Evolutionary conservation across 2,329 filamentous ascomycete genomes (phyloP).

Genomic region (Fusarium buxicola): DNA sequence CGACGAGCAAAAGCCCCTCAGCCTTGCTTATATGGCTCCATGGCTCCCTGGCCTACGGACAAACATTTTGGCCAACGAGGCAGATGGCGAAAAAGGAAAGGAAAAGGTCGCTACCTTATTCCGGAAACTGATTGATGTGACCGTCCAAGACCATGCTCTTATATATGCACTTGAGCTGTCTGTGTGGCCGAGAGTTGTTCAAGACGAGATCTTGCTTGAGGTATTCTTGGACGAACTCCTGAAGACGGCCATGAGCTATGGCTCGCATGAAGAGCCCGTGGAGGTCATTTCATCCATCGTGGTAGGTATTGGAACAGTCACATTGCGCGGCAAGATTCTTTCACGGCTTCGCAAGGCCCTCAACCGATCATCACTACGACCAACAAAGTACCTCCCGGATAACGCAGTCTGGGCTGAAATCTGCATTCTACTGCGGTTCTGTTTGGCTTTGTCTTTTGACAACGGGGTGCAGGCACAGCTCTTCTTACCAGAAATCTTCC

Average conservation of each 20-base stretch:
- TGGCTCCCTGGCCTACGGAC: conserved; percentile 73
- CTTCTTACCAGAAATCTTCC: conserved; percentile 76
- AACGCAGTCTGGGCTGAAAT: conserved; percentile 78
- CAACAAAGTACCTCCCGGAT: conserved; percentile 73
- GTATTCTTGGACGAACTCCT: conserved; percentile 75
- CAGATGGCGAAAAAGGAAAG: conserved; percentile 72
- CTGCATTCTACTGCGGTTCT: conserved; percentile 74
- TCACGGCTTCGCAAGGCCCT: conserved; percentile 74
- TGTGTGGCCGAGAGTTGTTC: conserved; percentile 73
- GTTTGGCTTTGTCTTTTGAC: conserved; percentile 74
- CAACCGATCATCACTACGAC: conserved; percentile 73
- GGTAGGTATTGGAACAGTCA: conserved; percentile 72
- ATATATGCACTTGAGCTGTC: conserved; percentile 71
- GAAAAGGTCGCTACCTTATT: conserved; percentile 74
- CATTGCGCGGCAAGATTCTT: conserved; percentile 73
- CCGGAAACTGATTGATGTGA: conserved; percentile 74
- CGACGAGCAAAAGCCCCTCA: conserved; percentile 74
- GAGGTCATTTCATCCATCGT: conserved; percentile 72
- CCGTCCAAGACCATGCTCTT: conserved; percentile 69
- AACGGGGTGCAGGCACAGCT: conserved; percentile 75
- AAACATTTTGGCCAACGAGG: conserved; percentile 67
- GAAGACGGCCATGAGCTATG: conserved; percentile 69
- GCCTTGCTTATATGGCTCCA: conserved; percentile 76
- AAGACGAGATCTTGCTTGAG: conserved; percentile 73
- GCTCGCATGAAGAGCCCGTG: conserved; percentile 67